Base-by-base conservation (phyloP, 176 grass and related monocot species). In the Oryza punctata region DNA sequence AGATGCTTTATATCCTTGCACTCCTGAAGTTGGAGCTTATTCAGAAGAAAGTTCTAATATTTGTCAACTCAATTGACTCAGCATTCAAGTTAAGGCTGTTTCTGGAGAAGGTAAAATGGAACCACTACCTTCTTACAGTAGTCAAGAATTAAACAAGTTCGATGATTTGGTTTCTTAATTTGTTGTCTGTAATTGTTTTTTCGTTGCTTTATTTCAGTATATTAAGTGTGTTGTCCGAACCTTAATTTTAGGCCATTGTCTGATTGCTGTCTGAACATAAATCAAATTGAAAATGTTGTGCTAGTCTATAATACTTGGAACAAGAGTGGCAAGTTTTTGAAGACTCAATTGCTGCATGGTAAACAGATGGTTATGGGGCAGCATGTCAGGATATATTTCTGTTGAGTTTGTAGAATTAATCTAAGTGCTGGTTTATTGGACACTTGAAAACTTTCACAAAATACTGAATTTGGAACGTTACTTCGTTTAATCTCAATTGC, bases 21-120 rank as follows among this genome's bases (percentile, higher is more conserved):
- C 74, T 98, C 38, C 74, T 98, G 64, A 95, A 98, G 85, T 82
- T 95, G 12, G 91, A 95, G 86, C 96, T 98, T 87, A 68, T 98
- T 86, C 93, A 93, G 59, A 95, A 93, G 87, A 98, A 98, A 87
- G 91, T 93, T 70, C 85, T 98, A 47, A 87, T 95, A 88, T 98
- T 98, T 92, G 93, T 98, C 65, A 95, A 98, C 83, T 91, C 96
- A n/a, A 93, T 98, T 85, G 96, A 98, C 78, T 90, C 82, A 59
- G 96, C 93, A 69, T 98, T 95, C 82, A 91, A 93, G 90, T 82
- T 95, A 82, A 93, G 89, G 69, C 65, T 95, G 60, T 93, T 95
- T 80, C 78, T 98, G 33, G 96, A 98, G 49, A 94, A 98, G 96
- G 96, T 98, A 89, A 84, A 52, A 41, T 85, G 26, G 21, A 35